Conservation (phyloP, 345 rosid species). For the Dipteronia dyeriana region DNA sequence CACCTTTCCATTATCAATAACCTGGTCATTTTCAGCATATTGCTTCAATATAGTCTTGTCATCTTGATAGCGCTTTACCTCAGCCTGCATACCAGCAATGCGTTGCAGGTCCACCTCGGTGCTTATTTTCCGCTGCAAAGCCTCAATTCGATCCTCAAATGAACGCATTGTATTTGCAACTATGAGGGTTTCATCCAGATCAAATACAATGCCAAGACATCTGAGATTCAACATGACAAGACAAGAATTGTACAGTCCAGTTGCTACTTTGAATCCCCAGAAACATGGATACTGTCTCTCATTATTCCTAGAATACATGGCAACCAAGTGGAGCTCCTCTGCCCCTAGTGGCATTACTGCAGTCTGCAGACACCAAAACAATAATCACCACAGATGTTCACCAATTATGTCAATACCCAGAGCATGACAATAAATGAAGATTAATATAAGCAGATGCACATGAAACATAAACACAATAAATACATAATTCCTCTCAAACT, state of each 20-base stretch:
- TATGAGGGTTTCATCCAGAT: slow-evolving; percentile 93
- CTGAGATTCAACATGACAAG: slow-evolving; percentile 89
- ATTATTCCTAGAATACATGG: slow-evolving; percentile 64
- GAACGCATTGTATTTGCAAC: slow-evolving; percentile 98
- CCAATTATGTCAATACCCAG: not conserved
- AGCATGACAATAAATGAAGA: not conserved
- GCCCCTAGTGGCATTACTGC: slow-evolving; percentile 78
- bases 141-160: slow-evolving; percentile 89
- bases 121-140: slow-evolving; percentile 69
- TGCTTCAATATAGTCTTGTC: slow-evolving; percentile 91
- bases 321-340: slow-evolving; percentile 95
- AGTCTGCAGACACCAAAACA: slow-evolving; percentile 57
- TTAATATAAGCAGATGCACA: not conserved
- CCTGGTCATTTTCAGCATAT: slow-evolving; percentile 88
- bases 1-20: slow-evolving; percentile 89
- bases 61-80: slow-evolving; percentile 90
- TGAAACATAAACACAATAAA: slow-evolving; percentile 8
- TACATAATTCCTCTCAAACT: not conserved
- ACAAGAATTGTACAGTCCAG: slow-evolving; percentile 78
- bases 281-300: slow-evolving; percentile 67
- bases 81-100: slow-evolving; percentile 65
- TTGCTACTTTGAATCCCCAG: slow-evolving; percentile 80
- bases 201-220: slow-evolving; percentile 97
- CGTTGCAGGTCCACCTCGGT: slow-evolving; percentile 81
- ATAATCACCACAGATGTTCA: slow-evolving; percentile 13